Base-by-base conservation (phyloP, 169 alveolate genomes). In the Eimeria maxima region DNA sequence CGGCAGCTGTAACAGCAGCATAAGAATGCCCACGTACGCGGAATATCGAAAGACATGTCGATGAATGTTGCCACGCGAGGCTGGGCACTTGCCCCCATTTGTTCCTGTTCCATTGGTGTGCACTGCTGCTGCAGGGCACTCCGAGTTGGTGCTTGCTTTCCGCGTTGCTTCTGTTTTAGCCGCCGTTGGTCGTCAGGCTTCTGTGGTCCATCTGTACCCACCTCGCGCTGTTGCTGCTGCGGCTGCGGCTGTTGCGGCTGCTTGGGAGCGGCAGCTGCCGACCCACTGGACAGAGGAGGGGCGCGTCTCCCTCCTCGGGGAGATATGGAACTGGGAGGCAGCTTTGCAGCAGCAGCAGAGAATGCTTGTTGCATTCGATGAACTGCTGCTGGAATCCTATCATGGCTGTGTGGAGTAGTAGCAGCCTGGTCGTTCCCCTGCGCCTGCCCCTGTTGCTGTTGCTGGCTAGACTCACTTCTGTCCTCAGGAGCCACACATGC, bases 311-410 rank as follows among this genome's bases (percentile, higher is more conserved):
- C 76, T 24, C 92, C 92, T 55, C 60, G 60, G 73, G 92, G 78
- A 29, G 47, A 29, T 50, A 84, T 57, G 29, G 92, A 53, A 78
- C 92, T 50, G 29, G 92, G 76, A 3, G 92, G 92, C 33, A 84
- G 78, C 57, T 57, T 84, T 29, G 92, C 92, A 20, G 92, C 92
- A 55, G 92, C 92, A 18, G 92, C 73, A 33, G 92, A 84, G 24
- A 84, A 57, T 27, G 92, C 73, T 33, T 84, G 92, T 60, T 84
- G 92, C 92, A 84, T 84, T n/a, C 76, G 92, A 42, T 84, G 92
- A 24, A 84, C 76, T 57, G 92, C 92, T 55, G 92, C 92, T 29
- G 92, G 92, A 4, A 57, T 57, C 38, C 92, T 84, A n/a, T 24
- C 92, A 29, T 55, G 92, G 92, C 57, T 84, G 27, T 27, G 92